A percentile compares a stretch with the other conserved stretches of the same genome.
Evolutionary conservation across 805 yeast species (phyloP).

Genomic region (Nakazawaea siamensis): DNA sequence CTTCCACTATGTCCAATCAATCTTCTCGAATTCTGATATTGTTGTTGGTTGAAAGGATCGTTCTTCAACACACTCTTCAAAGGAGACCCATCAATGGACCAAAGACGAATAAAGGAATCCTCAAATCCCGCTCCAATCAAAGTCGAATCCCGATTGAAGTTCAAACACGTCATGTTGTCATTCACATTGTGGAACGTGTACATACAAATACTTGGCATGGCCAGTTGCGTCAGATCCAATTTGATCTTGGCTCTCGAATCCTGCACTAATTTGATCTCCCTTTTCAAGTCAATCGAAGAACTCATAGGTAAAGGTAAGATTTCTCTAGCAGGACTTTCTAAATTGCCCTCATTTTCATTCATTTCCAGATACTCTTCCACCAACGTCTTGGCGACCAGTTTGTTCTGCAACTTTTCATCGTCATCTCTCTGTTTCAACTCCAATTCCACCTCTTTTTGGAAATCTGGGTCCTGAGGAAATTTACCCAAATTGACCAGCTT

Average conservation of each 20-base stretch:
- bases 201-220: conserved; percentile 94
- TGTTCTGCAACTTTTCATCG: conserved; percentile 14
- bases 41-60: conserved; percentile 36
- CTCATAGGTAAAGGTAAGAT: conserved; percentile 79
- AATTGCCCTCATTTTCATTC: conserved; percentile 42
- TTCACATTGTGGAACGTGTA: conserved; percentile 96
- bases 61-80: conserved; percentile 51
- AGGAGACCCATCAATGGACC: conserved; percentile 92
- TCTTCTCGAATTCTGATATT: conserved; percentile 30
- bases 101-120: conserved; percentile 81
- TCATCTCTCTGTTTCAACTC: conserved; percentile 78
- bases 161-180: conserved; percentile 77
- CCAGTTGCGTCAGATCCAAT: conserved; percentile 63
- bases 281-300: conserved; percentile 69
- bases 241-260: conserved; percentile 74
- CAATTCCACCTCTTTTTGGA: conserved; percentile 73
- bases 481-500: conserved; percentile 76
- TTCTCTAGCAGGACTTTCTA: conserved; percentile 68
- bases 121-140: conserved; percentile 91
- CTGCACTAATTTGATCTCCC: conserved; percentile 69
- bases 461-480: conserved; percentile 81
- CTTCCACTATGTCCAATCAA: conserved; percentile 92
- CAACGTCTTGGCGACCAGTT: conserved; percentile 28
- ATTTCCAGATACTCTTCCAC: conserved; percentile 59
- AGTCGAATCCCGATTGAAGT: conserved; percentile 82